A percentile compares a stretch with the other conserved stretches of the same genome.
These are phyloP conservation scores for Saposhnikovia divaricata DNA, from an alignment of 129 eudicot species.

Conservation along the genomic window DNA sequence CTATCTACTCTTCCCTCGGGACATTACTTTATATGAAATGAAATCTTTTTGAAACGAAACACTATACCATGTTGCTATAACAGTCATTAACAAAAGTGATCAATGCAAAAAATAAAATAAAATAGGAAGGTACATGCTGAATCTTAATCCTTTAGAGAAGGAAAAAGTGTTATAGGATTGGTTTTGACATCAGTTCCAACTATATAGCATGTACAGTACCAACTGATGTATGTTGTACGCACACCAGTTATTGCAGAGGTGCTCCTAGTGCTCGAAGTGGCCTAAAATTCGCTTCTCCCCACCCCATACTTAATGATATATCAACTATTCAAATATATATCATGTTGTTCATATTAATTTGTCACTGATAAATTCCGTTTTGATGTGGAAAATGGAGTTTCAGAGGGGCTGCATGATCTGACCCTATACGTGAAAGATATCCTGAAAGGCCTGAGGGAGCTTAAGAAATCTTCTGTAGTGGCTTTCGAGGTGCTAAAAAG, in stretches of 20 bases:
- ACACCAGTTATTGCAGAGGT: too few relatives aligned
- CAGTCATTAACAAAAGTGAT: not conserved
- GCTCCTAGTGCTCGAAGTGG: too few relatives aligned
- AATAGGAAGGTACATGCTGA: not conserved
- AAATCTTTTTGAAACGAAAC: too few relatives aligned
- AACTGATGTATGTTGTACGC: too few relatives aligned
- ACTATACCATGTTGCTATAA: not conserved
- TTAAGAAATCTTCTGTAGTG: constrained; percentile 48
- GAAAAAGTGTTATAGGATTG: too few relatives aligned
- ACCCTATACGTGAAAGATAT: constrained; percentile 49
- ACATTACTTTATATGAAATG: too few relatives aligned
- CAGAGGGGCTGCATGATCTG: constrained; percentile 62
- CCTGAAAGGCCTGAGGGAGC: constrained; percentile 52
- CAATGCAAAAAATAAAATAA: not conserved
- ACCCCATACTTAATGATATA: not conserved
- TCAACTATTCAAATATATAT: not conserved
- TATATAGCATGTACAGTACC: too few relatives aligned
- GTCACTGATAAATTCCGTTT: not conserved
- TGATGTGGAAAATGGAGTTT: constrained; percentile 10
- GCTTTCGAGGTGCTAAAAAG: constrained; percentile 59
- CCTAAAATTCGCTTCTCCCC: too few relatives aligned
- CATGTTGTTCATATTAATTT: not conserved
- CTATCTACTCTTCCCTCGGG: not conserved
- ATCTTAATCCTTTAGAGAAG: too few relatives aligned
- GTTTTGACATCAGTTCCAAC: too few relatives aligned